Base-by-base conservation (phyloP, 2,329 filamentous ascomycete species). In the Trichoderma gracile region DNA sequence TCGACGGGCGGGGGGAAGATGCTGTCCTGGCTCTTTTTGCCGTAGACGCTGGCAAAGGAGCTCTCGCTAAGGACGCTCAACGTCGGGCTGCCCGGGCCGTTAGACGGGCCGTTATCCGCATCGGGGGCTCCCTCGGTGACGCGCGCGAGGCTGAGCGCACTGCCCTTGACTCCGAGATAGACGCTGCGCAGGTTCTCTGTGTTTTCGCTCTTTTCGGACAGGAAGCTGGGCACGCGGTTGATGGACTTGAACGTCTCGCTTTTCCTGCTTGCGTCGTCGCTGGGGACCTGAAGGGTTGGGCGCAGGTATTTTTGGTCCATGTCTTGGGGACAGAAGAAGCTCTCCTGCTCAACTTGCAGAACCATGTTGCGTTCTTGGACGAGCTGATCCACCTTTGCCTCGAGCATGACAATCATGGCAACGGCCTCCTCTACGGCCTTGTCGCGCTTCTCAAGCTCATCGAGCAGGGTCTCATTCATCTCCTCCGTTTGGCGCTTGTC, bases 391-490 rank as follows among this genome's bases (percentile, higher is more conserved):
- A 88, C 74, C 67, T 81, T 81, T 6, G 84, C 82, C 72, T 92
- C 89, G 17, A 91, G 77, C 25, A 79, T 79, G 57, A 89, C 83
- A 67, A 92, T 92, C 78, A 91, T 86, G 30, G 82, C 80, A 6
- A 91, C 87, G 3, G 89, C 89, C 70, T 92, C 88, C 67, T 88
- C 85, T 1, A 92, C 81, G 5, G 89, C 89, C 71, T 86, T 86
- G 73, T 92, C 89, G 19, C 88, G 81, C 75, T 87, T 87, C 67
- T 89, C 86, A 60, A 91, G 72, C 72, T 90, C 87, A 3, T 77
- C 74, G 21, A 86, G 71, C 40, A 91, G 76, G 66, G 81, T 79
- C 19, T 86, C 82, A 66, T 88, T 88, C 68, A 87, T 80, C 17
- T 85, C 81, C 65, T 83, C 80, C 58, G 85, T 71, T 69, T 87